phyloP scores from a whole-genome alignment of 805 yeast genomes.

The Ascoidea rubescens region DNA sequence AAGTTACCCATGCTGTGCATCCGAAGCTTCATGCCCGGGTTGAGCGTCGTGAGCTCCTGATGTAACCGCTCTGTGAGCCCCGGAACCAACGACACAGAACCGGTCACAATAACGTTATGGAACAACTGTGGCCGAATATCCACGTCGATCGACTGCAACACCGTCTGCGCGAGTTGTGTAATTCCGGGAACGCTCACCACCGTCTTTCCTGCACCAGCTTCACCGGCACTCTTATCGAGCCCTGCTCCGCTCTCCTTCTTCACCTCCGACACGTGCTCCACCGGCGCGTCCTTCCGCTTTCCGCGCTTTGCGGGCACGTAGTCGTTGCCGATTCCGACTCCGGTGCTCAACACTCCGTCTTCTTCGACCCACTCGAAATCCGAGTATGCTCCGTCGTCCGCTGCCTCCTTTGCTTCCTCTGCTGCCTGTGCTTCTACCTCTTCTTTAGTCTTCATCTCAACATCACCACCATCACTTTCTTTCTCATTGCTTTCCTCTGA shows the following conservation, averaged over 20 bases:
- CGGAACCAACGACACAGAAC: slow-evolving; percentile 70
- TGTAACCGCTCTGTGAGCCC: slow-evolving; percentile 69
- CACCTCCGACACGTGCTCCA: no score
- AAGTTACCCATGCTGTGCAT: slow-evolving; percentile 70
- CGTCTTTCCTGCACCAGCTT: slow-evolving; percentile 1
- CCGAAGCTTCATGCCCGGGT: slow-evolving; percentile 80
- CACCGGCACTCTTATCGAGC: slow-evolving; percentile 2
- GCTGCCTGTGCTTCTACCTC: slow-evolving; percentile 14
- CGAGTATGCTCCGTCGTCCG: slow-evolving; percentile 13
- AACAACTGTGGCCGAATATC: slow-evolving; percentile 78
- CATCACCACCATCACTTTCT: slow-evolving; percentile 2
- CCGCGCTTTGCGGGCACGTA: slow-evolving; percentile 63
- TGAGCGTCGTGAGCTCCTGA: slow-evolving; percentile 48
- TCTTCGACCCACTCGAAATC: slow-evolving; percentile 21
- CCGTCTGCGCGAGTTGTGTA: slow-evolving; percentile 44
- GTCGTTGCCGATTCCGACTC: slow-evolving; percentile 37
- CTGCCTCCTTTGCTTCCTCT: slow-evolving; percentile 35
- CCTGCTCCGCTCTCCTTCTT: slow-evolving; percentile 6
- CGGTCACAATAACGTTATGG: slow-evolving; percentile 78
- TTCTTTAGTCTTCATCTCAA: slow-evolving; percentile 9
- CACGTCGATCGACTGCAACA: slow-evolving; percentile 51
- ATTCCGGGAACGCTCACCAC: slow-evolving; percentile 27
- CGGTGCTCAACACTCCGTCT: slow-evolving; percentile 40
- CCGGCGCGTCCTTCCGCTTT: slow-evolving; percentile 19
- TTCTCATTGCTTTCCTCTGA: not conserved